Conservation (phyloP, 2,329 filamentous ascomycete species). For the Mycogone perniciosa region DNA sequence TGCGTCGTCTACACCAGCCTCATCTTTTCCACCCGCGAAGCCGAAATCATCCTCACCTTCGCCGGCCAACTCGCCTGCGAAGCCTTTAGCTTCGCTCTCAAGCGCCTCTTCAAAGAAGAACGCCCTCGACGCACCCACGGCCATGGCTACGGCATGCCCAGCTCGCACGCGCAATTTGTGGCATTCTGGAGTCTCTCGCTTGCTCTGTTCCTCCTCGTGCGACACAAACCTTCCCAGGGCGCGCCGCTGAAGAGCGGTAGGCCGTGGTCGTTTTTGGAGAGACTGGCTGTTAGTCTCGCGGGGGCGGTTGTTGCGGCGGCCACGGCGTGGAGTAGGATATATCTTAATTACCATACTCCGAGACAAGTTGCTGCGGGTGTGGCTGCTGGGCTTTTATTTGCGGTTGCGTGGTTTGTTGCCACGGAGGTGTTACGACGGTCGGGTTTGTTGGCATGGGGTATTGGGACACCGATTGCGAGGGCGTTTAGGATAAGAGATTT, state of each 20-base stretch:
- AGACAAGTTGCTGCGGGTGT: slow-evolving; percentile 81
- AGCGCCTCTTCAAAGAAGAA: slow-evolving; percentile 88
- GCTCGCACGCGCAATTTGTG: slow-evolving; percentile 90
- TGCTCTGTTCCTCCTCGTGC: slow-evolving; percentile 73
- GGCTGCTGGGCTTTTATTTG: slow-evolving; percentile 63
- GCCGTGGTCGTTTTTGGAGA: slow-evolving; percentile 56
- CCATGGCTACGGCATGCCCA: slow-evolving; percentile 96
- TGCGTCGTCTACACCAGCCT: slow-evolving; percentile 86
- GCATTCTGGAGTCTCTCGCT: slow-evolving; percentile 85
- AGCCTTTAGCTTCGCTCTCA: slow-evolving; percentile 80
- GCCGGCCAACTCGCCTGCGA: slow-evolving; percentile 88
- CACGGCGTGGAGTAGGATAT: slow-evolving; percentile 79
- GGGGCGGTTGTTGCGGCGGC: slow-evolving; percentile 56
- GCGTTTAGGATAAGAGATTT: slow-evolving; percentile 74
- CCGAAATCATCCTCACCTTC: slow-evolving; percentile 85
- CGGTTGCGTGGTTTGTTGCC: slow-evolving; percentile 69
- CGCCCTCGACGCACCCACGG: slow-evolving; percentile 76
- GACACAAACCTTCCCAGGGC: slow-evolving; percentile 56
- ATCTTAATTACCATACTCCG: slow-evolving; percentile 86
- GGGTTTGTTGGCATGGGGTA: slow-evolving; percentile 65
- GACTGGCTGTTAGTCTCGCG: slow-evolving; percentile 47
- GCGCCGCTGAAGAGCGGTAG: slow-evolving; percentile 16
- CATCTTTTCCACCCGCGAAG: slow-evolving; percentile 84
- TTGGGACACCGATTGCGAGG: slow-evolving; percentile 59
- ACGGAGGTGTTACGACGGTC: slow-evolving; percentile 60